Evolutionary conservation across 2,329 filamentous ascomycete genomes (phyloP), one percentile per base, ranked within the genome.

Genomic region (Neofusicoccum cordaticola): DNA sequence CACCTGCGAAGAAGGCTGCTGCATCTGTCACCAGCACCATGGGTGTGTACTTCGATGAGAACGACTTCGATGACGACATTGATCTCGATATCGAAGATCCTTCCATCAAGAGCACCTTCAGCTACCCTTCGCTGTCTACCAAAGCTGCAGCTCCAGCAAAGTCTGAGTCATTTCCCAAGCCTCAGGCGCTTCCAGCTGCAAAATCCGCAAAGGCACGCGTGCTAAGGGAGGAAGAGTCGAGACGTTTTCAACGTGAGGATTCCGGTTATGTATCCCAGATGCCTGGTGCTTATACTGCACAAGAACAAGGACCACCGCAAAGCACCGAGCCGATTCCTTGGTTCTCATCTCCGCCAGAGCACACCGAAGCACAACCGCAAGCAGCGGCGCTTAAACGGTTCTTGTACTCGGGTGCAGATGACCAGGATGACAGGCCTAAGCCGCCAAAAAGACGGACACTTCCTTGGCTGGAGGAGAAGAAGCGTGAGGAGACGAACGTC

Each of bases 61-160:
- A 94, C 70, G 93, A 97, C 72, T 95, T 96, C 69, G 92, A 92
- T 71, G 91, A 94, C 73, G 93, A 97, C 69, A 84, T 89, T 19
- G 86, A 92, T 63, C 81, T 96, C 27, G 90, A 93, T 67, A 84
- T 88, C 60, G 84, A 90, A 65, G 83, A 86, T 65, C 86, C 88
- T 0, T 76, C 81, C 1, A 80, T 84, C 1, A 81, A 79, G 68
- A 73, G 71, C 44, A 74, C 74, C 2, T 73, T 82, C 19, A 71
- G 69, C 31, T 82, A 82, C 58, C 80, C 81, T 1, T 73, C 72
- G 11, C 71, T 81, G 15, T 74, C 79, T 6, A 45, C 34, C 2
- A 42, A 65, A 12, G 22, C 17, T 13, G 17, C 42, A n/a, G 34
- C 56, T 11, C 5, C 19, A 17, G 31, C n/a, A 7, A 45, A 39